Base-by-base conservation (phyloP, 805 yeast species). In the Jamesozyma piceae region DNA sequence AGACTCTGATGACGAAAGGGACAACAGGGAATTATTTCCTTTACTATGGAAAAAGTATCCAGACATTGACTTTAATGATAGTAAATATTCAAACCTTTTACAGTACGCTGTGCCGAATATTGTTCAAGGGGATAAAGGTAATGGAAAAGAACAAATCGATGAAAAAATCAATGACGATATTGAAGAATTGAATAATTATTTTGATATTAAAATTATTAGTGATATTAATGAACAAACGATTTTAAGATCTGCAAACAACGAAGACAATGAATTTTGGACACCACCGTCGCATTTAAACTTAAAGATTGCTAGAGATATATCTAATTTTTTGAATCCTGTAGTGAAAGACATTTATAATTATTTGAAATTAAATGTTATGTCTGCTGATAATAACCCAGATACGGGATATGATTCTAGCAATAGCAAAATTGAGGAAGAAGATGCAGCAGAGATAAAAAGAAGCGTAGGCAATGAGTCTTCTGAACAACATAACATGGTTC, bases 21-120 rank as follows among this genome's bases (percentile, higher is more conserved):
- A 21, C 2, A 11, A 22, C 19, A 43, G 53, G 3, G 49, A 54
- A 3, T 71, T 71, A 38, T 67, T 72, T 42, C 70, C 72, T 5
- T 47, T 61, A 17, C 42, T 69, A 26, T 42, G 43, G 10, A 44
- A 48, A 10, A 55, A 50, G 33, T 47, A 57, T 39, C 47, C 49
- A 14, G 46, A 46, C 17, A 50, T 49, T 3, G 58, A 58, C 37
- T 44, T 58, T 2, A 46, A 51, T 1, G 28, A 24, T 24, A 11
- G 11, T 11, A 39, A 55, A 5, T 50, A 48, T 34, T 44, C 50
- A 6, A 53, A 57, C 13, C 38, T 49, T 10, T 18, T 54, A 9
- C 17, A 46, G 21, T 45, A 49, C 44, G 47, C 55, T 2, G 38
- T 43, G 9, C 48, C 55, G 2, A 43, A 39, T 4, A 29, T 32